Evolutionary conservation across 129 eudicot species (phyloP).

Genomic region (Flaveria bidentis): DNA sequence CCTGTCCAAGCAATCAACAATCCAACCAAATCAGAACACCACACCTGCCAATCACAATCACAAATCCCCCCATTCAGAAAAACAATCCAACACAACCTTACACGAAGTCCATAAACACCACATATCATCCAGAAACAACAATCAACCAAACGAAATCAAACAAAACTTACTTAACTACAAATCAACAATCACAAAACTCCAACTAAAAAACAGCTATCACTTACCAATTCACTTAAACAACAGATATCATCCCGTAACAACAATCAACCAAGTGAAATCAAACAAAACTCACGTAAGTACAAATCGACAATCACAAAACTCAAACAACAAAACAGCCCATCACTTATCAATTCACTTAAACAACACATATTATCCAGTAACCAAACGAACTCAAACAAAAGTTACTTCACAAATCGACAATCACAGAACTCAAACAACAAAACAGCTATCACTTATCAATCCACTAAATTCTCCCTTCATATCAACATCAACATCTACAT

Average conservation of each 20-base stretch:
- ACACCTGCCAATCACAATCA: conserved; percentile 12
- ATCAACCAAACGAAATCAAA: background rate
- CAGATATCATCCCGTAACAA: background rate
- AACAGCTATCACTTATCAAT: background rate
- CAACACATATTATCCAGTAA: background rate
- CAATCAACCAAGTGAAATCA: background rate
- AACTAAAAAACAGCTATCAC: background rate
- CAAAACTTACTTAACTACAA: background rate
- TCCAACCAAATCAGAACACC: conserved; percentile 17
- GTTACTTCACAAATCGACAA: background rate
- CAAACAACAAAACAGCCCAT: background rate
- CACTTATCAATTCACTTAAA: background rate
- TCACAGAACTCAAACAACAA: background rate
- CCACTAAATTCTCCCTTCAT: no score
- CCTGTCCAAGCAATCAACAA: conserved; percentile 34
- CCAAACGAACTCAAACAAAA: background rate
- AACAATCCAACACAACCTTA: background rate
- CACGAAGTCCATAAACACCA: background rate
- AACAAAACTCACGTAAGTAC: conserved; percentile 9
- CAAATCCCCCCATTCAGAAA: no score
- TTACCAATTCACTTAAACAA: background rate
- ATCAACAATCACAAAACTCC: background rate
- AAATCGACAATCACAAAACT: background rate
- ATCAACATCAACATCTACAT: no score
- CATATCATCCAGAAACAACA: background rate